Percentiles rank a stretch among this genome's conserved stretches.
Conservation (phyloP, 331 rosid genomes). For the Quercus lobata region DNA sequence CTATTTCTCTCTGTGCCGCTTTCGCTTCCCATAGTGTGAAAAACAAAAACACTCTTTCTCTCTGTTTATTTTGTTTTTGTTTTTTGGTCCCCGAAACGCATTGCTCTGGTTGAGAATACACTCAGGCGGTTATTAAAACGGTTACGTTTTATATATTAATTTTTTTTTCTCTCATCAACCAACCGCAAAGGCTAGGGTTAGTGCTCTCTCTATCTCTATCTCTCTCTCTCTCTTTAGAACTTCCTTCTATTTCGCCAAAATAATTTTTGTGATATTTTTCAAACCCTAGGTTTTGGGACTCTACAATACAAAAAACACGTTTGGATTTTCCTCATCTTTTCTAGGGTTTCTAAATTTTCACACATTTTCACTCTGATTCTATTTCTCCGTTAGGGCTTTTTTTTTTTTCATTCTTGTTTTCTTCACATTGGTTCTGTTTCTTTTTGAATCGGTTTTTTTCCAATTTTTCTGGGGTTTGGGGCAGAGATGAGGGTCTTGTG, state of each 20-base stretch:
- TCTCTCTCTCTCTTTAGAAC: conserved; percentile 2
- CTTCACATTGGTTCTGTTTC: background rate
- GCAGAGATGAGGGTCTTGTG: conserved; percentile 39
- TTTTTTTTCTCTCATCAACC: conserved; percentile 15
- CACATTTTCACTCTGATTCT: conserved; percentile 29
- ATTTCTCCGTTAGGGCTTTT: conserved; percentile 32
- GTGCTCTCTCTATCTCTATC: conserved; percentile 23
- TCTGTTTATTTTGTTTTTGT: background rate
- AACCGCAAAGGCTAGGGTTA: conserved; percentile 66
- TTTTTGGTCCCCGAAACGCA: conserved; percentile 32
- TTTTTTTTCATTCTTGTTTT: background rate
- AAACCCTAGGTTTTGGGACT: conserved; percentile 48
- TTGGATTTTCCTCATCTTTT: background rate
- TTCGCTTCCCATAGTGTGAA: background rate
- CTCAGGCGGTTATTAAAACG: conserved; percentile 52
- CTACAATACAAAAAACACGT: no score
- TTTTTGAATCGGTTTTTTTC: conserved; percentile 12
- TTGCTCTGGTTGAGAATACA: conserved; percentile 32
- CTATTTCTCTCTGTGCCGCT: conserved; percentile 3
- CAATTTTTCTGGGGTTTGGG: background rate
- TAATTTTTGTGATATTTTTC: conserved; percentile 10
- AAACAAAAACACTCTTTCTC: background rate
- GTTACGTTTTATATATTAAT: conserved; percentile 31
- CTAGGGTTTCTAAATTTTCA: conserved; percentile 55
- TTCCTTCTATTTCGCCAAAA: conserved; percentile 11